phyloP scores from a whole-genome alignment of 208 protist genomes.

The Wallacemonas sp. region DNA sequence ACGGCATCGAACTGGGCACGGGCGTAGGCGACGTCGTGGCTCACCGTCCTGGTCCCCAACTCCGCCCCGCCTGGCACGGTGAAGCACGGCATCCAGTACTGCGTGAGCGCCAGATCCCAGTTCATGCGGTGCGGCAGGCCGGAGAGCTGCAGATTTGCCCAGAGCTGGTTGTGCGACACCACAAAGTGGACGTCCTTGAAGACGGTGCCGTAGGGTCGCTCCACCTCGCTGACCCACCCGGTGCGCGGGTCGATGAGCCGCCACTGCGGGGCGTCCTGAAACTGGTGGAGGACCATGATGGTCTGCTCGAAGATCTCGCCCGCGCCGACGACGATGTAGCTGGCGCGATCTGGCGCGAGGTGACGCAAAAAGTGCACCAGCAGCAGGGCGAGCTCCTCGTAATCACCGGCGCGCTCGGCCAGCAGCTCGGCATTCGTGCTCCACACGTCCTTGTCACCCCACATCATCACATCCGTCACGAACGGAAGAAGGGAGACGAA shows the following conservation, averaged over 20 bases:
- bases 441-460: constrained; percentile 69
- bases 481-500: constrained; percentile 75
- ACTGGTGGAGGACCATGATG: constrained; percentile 68
- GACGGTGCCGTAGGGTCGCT: constrained; percentile 50
- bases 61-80: constrained; percentile 7
- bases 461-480: constrained; percentile 59
- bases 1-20: constrained; percentile 6
- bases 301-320: constrained; percentile 59
- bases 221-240: constrained; percentile 40
- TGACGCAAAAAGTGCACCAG: constrained; percentile 74
- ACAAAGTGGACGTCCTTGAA: constrained; percentile 75
- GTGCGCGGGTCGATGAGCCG: constrained; percentile 75
- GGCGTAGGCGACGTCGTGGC: neutral
- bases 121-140: constrained; percentile 78
- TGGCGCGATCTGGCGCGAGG: constrained; percentile 51
- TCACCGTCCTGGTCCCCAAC: neutral
- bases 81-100: constrained; percentile 79
- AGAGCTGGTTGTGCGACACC: constrained; percentile 77
- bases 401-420: constrained; percentile 56
- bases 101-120: constrained; percentile 59
- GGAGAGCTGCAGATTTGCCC: constrained; percentile 81
- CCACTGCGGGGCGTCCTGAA: constrained; percentile 32
- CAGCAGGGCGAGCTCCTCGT: constrained; percentile 79
- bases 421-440: constrained; percentile 79
- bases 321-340: constrained; percentile 61